A percentile compares a stretch with the other conserved stretches of the same genome.
These are phyloP conservation scores for Plenodomus tracheiphilus DNA, from an alignment of 2,329 filamentous ascomycete genomes.

Conservation along the genomic window DNA sequence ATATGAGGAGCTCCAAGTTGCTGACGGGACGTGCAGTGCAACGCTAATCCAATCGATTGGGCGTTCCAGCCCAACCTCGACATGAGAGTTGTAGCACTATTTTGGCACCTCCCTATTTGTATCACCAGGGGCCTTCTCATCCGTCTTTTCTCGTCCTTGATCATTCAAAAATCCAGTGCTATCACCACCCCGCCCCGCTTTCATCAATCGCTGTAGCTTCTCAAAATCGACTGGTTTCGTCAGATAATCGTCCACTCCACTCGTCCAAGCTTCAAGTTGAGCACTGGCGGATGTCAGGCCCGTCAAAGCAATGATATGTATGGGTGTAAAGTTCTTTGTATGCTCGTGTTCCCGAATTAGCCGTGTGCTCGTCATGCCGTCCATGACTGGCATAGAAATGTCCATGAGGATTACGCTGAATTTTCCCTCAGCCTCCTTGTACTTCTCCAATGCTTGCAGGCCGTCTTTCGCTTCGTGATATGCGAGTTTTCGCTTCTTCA, in stretches of 20 bases:
- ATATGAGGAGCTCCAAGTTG: too few species aligned
- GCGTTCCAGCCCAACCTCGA: too few species aligned
- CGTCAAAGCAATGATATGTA: slow-evolving; percentile 22
- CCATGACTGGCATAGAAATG: slow-evolving; percentile 39
- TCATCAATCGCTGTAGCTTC: slow-evolving; percentile 15
- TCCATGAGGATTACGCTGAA: slow-evolving; percentile 37
- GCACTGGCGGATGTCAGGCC: slow-evolving; percentile 21
- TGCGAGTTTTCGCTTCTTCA: slow-evolving; percentile 22
- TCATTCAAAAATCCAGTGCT: slow-evolving; percentile 8
- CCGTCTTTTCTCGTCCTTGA: not conserved
- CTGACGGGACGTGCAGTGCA: too few species aligned
- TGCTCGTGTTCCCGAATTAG: slow-evolving; percentile 29
- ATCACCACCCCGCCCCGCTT: slow-evolving; percentile 5
- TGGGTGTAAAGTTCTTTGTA: not conserved
- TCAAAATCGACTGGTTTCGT: slow-evolving; percentile 30
- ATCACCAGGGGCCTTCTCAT: not conserved
- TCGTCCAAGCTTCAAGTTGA: slow-evolving; percentile 23
- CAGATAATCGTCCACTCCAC: slow-evolving; percentile 26
- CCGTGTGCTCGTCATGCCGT: slow-evolving; percentile 32
- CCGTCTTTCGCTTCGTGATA: slow-evolving; percentile 31
- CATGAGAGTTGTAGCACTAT: too few species aligned
- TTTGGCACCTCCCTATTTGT: not conserved
- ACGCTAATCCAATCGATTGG: too few species aligned
- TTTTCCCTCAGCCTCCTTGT: slow-evolving; percentile 10
- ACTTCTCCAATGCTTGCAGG: slow-evolving; percentile 24